These are phyloP conservation scores for Crithidia fasciculata DNA, from an alignment of 208 protist genomes.

Conservation along the genomic window DNA sequence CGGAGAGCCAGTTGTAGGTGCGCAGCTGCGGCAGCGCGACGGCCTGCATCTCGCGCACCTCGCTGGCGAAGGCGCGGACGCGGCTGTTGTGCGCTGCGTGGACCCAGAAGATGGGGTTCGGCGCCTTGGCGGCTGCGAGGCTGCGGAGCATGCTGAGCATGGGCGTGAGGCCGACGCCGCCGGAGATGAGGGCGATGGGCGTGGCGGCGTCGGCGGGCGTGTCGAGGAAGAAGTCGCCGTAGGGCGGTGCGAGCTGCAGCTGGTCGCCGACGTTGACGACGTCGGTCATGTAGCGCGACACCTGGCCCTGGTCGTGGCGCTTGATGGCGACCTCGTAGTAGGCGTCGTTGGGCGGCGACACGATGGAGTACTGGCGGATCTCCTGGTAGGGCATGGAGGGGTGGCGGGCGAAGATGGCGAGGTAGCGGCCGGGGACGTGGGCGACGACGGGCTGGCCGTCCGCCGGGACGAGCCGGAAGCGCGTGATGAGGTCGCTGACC, in stretches of 20 bases:
- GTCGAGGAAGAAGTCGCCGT: slow-evolving; percentile 47
- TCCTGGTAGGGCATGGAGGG: slow-evolving; percentile 42
- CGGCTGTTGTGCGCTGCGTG: slow-evolving; percentile 34
- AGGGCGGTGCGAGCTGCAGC: slow-evolving; percentile 43
- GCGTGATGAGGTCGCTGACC: slow-evolving; percentile 42
- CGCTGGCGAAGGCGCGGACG: slow-evolving; percentile 29
- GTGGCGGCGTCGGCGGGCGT: slow-evolving; percentile 14
- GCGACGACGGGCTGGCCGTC: slow-evolving; percentile 31
- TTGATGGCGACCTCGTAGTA: slow-evolving; percentile 46
- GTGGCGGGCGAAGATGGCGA: slow-evolving; percentile 43
- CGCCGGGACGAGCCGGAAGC: slow-evolving; percentile 40
- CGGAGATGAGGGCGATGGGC: slow-evolving; percentile 39
- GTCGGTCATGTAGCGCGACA: slow-evolving; percentile 47
- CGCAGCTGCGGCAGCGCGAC: slow-evolving; percentile 31
- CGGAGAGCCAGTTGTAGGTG: slow-evolving; percentile 35
- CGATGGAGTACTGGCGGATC: slow-evolving; percentile 57
- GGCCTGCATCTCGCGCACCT: slow-evolving; percentile 26
- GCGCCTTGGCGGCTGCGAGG: slow-evolving; percentile 28
- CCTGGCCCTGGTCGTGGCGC: slow-evolving; percentile 44
- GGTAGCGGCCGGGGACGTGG: slow-evolving; percentile 41
- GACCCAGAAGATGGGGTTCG: slow-evolving; percentile 41
- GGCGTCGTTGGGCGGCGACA: slow-evolving; percentile 31
- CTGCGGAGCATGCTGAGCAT: slow-evolving; percentile 42
- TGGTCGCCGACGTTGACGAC: slow-evolving; percentile 38
- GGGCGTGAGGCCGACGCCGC: slow-evolving; percentile 41